Base-by-base conservation (phyloP, 192 early-diverging fungal species). In the Glomus cerebriforme region DNA sequence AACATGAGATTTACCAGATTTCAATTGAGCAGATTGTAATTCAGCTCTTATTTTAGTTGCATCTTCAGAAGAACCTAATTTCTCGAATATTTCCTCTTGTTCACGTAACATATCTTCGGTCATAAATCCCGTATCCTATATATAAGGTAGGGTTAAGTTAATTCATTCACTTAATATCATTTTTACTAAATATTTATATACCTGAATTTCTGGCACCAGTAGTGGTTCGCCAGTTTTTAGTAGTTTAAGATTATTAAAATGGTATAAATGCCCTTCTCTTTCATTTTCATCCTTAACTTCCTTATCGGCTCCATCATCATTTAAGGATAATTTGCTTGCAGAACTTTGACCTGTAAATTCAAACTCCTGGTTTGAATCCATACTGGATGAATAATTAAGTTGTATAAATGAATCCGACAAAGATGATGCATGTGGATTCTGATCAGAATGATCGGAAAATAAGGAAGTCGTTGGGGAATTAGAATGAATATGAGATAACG, bases 61-160 rank as follows among this genome's bases (percentile, higher is more conserved):
- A 70, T 91, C 89, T 22, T 81, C 78, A 0, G 93, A 91, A 1
- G 92, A 90, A 3, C 95, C 96, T 39, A 96, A 86, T 19, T 87
- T 89, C 80, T 94, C 92, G 81, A 96, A 88, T 34, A 94, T 83
- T 24, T 89, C 84, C 77, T 94, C 93, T 76, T 94, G 95, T 68
- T 94, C 91, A 7, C 88, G 84, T 31, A 96, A 80, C 94, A 95
- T 93, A 84, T 98, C 96, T 77, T 95, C 93, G 1, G 96, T 96
- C 88, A 97, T 88, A 22, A 91, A 88, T 2, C 93, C 93, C 0
- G 90, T 85, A 62, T 94, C 88, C 88, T 93, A 82, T 31, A 31
- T 93, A 82, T 31, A 31, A 26, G 49, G 22, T 17, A 9, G 45
- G 27, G 2, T 59, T 27, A 29, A 64, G 47, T 49, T 68, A 69